Base-by-base conservation (phyloP, 352 stramenopile genomes). In the Phytophthora sojae region DNA sequence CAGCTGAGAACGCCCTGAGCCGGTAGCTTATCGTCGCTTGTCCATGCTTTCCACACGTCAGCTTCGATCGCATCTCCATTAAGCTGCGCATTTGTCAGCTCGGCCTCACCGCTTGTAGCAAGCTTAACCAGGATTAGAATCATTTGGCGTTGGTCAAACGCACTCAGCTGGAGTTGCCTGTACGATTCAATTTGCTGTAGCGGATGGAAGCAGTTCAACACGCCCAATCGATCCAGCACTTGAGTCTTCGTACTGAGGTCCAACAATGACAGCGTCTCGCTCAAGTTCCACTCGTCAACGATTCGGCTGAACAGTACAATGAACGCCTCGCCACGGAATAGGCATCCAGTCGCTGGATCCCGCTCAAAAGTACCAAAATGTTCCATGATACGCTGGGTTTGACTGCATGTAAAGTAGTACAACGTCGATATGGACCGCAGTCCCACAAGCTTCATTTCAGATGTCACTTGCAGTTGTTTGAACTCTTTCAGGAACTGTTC, bases 401-500 rank as follows among this genome's bases (percentile, higher is more conserved):
- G 86, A 55, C 77, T 86, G 57, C 81, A 86, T 12, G 86, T 88
- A 45, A 92, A 94, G 56, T 86, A 94, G 57, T 92, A 94, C 23
- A 77, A 59, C 30, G 79, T 89, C 11, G 86, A 94, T 37, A 94
- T 88, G 1, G 80, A 87, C 8, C 86, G 86, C 26, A 94, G 57
- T 0, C 86, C 86, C 15, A 94, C 70, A 39, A 94, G 61, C 44
- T 94, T 92, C 64, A 88, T 82, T 64, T 92, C 85, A 6, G 80
- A 73, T 2, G 66, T 64, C 23, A 91, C 83, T 17, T 83, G 80
- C 6, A 94, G 68, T 53, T 87, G 77, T 66, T 92, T 94, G 73
- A 94, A 94, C 63, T 94, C 86, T 47, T 89, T 90, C 21, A 94
- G 51, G 23, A 92, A 91, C 32, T 92, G 81, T 37, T 94, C 86